These are phyloP conservation scores for Takakia lepidozioides DNA, from an alignment of 225 moss, liverwort and hornwort species.

Conservation along the genomic window DNA sequence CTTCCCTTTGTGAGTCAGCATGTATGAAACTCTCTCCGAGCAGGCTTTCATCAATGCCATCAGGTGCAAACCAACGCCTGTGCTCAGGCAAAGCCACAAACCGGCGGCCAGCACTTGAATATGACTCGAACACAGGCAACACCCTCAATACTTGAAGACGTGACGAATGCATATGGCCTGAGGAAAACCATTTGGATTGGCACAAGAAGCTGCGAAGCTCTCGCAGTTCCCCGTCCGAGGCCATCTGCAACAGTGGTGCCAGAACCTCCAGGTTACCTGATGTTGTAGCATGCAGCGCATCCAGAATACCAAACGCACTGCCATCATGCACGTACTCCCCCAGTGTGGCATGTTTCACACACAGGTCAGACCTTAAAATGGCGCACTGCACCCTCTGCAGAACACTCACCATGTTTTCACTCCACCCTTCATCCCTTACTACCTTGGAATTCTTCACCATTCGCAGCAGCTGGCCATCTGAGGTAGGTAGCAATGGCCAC, in stretches of 20 bases:
- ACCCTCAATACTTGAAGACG: constrained; percentile 53
- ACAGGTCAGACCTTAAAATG: constrained; percentile 51
- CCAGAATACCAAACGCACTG: constrained; percentile 58
- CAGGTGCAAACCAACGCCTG: constrained; percentile 67
- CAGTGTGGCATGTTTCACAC: constrained; percentile 47
- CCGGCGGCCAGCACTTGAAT: constrained; percentile 45
- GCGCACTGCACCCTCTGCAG: constrained; percentile 65
- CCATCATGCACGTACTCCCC: constrained; percentile 66
- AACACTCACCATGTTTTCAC: constrained; percentile 73
- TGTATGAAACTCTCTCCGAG: constrained; percentile 62
- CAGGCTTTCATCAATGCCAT: constrained; percentile 63
- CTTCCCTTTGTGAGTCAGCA: constrained; percentile 73
- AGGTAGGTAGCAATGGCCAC: constrained; percentile 78
- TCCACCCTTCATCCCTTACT: constrained; percentile 67
- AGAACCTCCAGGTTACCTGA: constrained; percentile 44
- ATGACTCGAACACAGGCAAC: constrained; percentile 81
- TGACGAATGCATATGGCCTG: constrained; percentile 39
- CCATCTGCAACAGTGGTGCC: constrained; percentile 28
- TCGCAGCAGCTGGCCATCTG: constrained; percentile 55
- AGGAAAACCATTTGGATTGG: constrained; percentile 82
- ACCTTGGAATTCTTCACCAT: constrained; percentile 54
- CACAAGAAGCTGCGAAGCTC: constrained; percentile 85
- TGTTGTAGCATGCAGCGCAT: constrained; percentile 55
- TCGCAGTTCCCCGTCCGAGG: constrained; percentile 78
- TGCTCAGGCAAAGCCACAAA: constrained; percentile 65